Base-by-base conservation (phyloP, 768 basidiomycete species). In the Astraeus odoratus region DNA sequence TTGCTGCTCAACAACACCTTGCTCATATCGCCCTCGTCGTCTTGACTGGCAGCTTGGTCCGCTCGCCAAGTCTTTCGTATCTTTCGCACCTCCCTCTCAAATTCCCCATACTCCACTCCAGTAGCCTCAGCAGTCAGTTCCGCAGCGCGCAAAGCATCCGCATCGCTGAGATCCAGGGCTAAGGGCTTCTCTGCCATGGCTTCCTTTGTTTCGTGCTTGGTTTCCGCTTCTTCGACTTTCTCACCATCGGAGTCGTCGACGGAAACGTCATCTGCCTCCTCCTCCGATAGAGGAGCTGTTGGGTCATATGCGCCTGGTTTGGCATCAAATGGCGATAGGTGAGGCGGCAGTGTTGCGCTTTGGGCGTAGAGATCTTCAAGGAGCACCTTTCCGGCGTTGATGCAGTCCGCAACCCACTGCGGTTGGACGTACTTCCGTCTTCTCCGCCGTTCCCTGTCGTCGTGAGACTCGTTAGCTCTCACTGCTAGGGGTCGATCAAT, bases 1-100 rank as follows among this genome's bases (percentile, higher is more conserved):
- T 87, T 91, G 66, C 90, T 92, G 71, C 89, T 95, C 83, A 96
- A 83, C 80, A 97, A 76, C 83, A 97, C 95, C 76, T 94, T 95
- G 67, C 88, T 85, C 86, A 95, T 89, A 60, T 94, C 86, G 56
- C 80, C 73, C 60, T 92, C 89, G 16, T 56, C 37, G 51, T 54
- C 25, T 51, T 49, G 38, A 29, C 67, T 64, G 51, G 69, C 69
- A 51, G 56, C 52, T 53, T 65, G 67, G 9, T 54, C 59, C 43
- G 49, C 54, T 30, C 53, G 44, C 35, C 50, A 57, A 52, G 70
- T 67, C 54, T 73, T 80, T 48, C 63, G 67, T 26, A 75, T 73
- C 59, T 82, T 82, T 53, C 72, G 75, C 40, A 90, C 75, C 57
- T 82, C 77, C 54, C 81, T 81, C 63, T 86, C 83, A 62, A 95